These are phyloP conservation scores for Eucommia ulmoides DNA, from an alignment of 257 asterid species.

Conservation along the genomic window DNA sequence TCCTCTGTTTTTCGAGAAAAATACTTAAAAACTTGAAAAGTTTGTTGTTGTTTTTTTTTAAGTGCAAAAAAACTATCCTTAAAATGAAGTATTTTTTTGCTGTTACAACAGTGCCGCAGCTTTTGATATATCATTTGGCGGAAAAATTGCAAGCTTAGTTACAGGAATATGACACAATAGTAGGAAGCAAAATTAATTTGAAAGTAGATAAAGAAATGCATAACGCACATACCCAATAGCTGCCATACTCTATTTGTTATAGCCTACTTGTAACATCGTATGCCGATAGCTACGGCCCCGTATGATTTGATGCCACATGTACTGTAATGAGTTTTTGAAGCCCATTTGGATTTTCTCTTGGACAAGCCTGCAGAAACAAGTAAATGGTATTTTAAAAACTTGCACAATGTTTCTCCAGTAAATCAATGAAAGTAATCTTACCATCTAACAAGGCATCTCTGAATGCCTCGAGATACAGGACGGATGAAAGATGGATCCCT, in stretches of 20 bases:
- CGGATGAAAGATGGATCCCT: conserved; percentile 85
- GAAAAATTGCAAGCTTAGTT: not conserved
- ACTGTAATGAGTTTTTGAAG: conserved; percentile 31
- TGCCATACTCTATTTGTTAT: conserved; percentile 24
- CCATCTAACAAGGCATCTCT: conserved; percentile 97
- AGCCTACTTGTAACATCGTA: conserved; percentile 54
- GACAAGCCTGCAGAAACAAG: conserved; percentile 63
- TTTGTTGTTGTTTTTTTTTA: too few relatives aligned
- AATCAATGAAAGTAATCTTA: conserved; percentile 21
- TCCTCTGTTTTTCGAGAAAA: not conserved
- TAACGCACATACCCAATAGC: conserved; percentile 20
- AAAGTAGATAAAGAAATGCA: conserved; percentile 1
- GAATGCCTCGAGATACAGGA: conserved; percentile 75
- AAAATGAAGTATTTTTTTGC: not conserved
- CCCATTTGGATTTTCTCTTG: conserved; percentile 52
- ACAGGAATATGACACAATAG: not conserved
- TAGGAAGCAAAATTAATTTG: not conserved
- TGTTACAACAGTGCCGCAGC: not conserved
- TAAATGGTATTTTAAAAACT: conserved; percentile 3
- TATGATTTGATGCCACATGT: conserved; percentile 54
- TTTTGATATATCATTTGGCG: not conserved
- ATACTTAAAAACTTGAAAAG: not conserved
- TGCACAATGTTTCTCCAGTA: conserved; percentile 15
- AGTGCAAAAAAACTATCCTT: not conserved
- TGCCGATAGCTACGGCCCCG: conserved; percentile 96